These are phyloP conservation scores for Polytrichum formosum DNA, from an alignment of 225 moss, liverwort and hornwort genomes.

Conservation along the genomic window DNA sequence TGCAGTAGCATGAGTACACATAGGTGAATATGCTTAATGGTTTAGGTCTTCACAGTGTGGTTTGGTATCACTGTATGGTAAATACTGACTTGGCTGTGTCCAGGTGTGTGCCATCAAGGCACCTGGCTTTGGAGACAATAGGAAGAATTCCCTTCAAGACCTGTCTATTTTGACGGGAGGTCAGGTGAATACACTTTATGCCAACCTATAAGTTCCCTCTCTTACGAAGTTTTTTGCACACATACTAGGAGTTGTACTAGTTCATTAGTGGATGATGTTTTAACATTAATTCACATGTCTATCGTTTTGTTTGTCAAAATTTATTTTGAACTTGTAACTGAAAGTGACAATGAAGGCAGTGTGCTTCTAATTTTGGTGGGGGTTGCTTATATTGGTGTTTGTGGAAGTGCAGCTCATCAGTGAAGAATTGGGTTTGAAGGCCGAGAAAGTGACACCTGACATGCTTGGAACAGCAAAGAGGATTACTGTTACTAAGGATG, in stretches of 20 bases:
- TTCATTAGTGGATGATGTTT: too few relatives aligned
- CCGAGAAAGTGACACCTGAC: constrained; percentile 71
- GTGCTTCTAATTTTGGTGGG: neutral
- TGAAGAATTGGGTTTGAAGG: constrained; percentile 89
- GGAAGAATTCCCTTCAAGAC: constrained; percentile 84
- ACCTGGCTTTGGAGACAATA: constrained; percentile 95
- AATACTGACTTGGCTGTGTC: neutral
- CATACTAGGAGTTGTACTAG: too few relatives aligned
- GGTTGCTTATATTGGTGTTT: neutral
- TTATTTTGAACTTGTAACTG: too few relatives aligned
- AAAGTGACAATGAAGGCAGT: too few relatives aligned
- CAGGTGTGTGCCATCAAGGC: constrained; percentile 97
- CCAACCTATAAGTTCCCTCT: too few relatives aligned
- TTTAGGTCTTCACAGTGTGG: too few relatives aligned
- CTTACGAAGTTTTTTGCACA: too few relatives aligned
- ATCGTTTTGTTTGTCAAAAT: too few relatives aligned
- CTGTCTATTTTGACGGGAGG: constrained; percentile 89
- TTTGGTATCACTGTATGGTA: too few relatives aligned
- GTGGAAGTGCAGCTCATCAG: constrained; percentile 69
- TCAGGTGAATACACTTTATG: constrained; percentile 43
- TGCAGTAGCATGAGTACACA: too few relatives aligned
- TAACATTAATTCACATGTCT: too few relatives aligned
- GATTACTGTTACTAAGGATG: constrained; percentile 88
- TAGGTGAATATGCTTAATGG: too few relatives aligned
- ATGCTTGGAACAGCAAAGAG: constrained; percentile 87